A percentile compares a stretch with the other conserved stretches of the same genome.
phyloP scores from a whole-genome alignment of 208 protist species.

The Crithidia bombi region DNA sequence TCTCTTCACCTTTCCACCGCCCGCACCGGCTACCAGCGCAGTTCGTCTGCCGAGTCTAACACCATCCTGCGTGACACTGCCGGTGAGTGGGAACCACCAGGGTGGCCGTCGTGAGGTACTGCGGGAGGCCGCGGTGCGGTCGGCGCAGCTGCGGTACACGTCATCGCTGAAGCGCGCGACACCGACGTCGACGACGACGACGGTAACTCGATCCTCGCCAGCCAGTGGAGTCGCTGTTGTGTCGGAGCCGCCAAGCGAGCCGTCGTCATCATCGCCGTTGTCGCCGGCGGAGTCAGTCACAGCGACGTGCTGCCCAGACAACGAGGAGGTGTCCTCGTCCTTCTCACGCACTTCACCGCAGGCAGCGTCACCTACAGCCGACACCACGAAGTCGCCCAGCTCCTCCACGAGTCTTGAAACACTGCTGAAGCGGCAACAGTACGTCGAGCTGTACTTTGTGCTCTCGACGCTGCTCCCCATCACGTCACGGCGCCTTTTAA shows the following conservation, averaged over 20 bases:
- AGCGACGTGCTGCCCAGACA: neutral
- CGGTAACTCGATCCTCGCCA: too few species aligned
- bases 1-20: slow-evolving; percentile 1
- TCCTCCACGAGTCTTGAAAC: neutral
- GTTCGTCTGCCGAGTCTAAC: slow-evolving; percentile 5
- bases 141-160: slow-evolving; percentile 9
- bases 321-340: neutral
- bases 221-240: neutral
- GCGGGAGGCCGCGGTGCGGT: neutral
- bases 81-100: neutral
- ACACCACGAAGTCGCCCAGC: neutral
- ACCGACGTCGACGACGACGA: too few species aligned
- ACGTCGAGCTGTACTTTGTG: slow-evolving; percentile 35
- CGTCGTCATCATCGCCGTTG: neutral
- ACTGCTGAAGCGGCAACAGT: slow-evolving; percentile 25
- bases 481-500: neutral
- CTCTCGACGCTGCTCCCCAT: slow-evolving; percentile 16
- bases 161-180: slow-evolving; percentile 11
- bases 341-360: neutral
- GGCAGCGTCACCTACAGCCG: neutral
- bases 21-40: neutral
- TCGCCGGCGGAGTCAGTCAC: neutral
- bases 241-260: neutral
- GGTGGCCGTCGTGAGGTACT: too few species aligned
- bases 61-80: neutral